These are phyloP conservation scores for Leccinum subtestaceum DNA, from an alignment of 768 basidiomycete genomes.

Conservation along the genomic window DNA sequence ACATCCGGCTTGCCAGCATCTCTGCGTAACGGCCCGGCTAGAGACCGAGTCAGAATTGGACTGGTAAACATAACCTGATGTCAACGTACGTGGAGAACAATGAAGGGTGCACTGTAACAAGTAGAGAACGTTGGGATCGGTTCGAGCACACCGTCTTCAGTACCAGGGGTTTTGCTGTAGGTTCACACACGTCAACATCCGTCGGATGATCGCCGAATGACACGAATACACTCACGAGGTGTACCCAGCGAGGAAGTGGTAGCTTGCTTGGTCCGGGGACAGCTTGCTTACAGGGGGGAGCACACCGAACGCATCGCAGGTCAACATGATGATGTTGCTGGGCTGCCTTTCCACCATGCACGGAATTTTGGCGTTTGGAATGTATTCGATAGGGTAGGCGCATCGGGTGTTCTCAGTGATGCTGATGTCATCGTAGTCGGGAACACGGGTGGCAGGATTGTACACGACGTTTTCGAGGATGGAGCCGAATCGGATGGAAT, in stretches of 20 bases:
- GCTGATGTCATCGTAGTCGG: conserved; percentile 94
- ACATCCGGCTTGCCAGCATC: conserved; percentile 96
- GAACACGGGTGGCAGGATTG: conserved; percentile 72
- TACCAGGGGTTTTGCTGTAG: conserved; percentile 91
- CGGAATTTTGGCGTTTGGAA: conserved; percentile 92
- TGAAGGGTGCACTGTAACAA: conserved; percentile 99
- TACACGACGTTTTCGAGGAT: conserved; percentile 99
- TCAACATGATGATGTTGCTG: conserved; percentile 93
- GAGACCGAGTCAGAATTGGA: conserved; percentile 3
- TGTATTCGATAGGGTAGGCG: conserved; percentile 98
- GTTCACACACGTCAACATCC: conserved; percentile 18
- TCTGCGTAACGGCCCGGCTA: conserved; percentile 91
- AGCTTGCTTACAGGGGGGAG: conserved; percentile 94
- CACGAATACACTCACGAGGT: conserved; percentile 60
- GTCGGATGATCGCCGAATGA: not conserved
- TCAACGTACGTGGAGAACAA: conserved; percentile 80
- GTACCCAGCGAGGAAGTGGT: conserved; percentile 97
- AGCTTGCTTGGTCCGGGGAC: conserved; percentile 91
- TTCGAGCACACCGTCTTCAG: conserved; percentile 96
- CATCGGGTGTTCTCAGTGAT: conserved; percentile 99
- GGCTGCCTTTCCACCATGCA: conserved; percentile 87
- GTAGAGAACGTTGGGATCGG: conserved; percentile 99
- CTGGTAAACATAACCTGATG: not conserved
- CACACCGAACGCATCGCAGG: conserved; percentile 97
- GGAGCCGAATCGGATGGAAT: conserved; percentile 90